Conservation (phyloP, 805 yeast genomes). For the Metschnikowia gruessii region DNA sequence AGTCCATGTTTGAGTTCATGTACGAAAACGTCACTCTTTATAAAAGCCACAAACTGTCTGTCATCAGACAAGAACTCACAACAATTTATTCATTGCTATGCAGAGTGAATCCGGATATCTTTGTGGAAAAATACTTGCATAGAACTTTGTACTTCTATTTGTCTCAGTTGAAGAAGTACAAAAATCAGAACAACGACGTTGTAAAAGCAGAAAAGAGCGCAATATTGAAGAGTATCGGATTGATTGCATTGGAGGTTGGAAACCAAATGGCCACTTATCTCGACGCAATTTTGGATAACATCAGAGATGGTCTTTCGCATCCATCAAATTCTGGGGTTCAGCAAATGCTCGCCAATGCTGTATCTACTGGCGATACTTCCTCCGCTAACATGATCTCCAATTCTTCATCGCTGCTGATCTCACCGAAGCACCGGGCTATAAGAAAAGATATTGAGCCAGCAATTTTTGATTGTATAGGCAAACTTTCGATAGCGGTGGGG, state of each 20-base stretch:
- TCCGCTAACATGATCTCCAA: constrained; percentile 25
- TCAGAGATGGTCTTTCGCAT: constrained; percentile 68
- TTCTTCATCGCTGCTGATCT: constrained; percentile 28
- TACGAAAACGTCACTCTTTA: constrained; percentile 71
- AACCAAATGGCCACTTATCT: constrained; percentile 83
- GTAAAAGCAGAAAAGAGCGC: constrained; percentile 62
- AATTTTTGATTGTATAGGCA: constrained; percentile 83
- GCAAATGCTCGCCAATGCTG: constrained; percentile 41
- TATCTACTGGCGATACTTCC: constrained; percentile 24
- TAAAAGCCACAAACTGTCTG: constrained; percentile 71
- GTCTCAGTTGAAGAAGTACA: constrained; percentile 69
- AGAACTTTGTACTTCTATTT: constrained; percentile 73
- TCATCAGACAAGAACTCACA: constrained; percentile 82
- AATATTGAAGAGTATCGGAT: constrained; percentile 78
- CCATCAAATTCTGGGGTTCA: constrained; percentile 37
- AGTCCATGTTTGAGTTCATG: constrained; percentile 68
- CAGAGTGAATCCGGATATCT: constrained; percentile 66
- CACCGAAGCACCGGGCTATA: constrained; percentile 51
- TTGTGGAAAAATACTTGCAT: constrained; percentile 79
- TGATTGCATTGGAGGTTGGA: constrained; percentile 74
- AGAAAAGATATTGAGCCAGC: constrained; percentile 80
- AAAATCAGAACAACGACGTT: constrained; percentile 37
- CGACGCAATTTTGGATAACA: constrained; percentile 80
- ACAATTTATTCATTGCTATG: constrained; percentile 81
- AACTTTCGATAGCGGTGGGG: constrained; percentile 84